Base-by-base conservation (phyloP, 352 stramenopile genomes). In the Globisporangium recalcitrans region DNA sequence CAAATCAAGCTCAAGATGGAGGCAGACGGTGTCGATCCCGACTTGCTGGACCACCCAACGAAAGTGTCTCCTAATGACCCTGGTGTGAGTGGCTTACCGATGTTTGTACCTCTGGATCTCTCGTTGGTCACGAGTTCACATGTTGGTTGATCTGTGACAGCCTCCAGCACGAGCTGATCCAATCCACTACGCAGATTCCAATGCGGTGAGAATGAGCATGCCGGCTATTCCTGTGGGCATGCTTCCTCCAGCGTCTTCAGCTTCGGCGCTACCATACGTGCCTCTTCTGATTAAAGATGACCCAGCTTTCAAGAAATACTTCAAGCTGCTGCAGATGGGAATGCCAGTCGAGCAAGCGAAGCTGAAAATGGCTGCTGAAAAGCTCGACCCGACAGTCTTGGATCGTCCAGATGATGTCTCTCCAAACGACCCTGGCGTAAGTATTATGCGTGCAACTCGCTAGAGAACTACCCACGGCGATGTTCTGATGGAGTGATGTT, bases 1-100 rank as follows among this genome's bases (percentile, higher is more conserved):
- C 78, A 94, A 48, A 92, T 96, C 66, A 92, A 91, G 60, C 60
- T 92, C 56, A 93, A 95, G 66, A 96, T 96, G 82, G 78, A 92
- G 61, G 77, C 77, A 0, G 87, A 95, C 14, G 84, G 85, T 7
- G 62, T 93, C 0, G 81, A 93, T 48, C 71, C 87, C 1, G 59
- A 70, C 14, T 59, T 93, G 29, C 65, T 96, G 2, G 82, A 93
- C 49, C 79, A 77, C 9, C 81, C 84, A 3, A 77, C 72, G 46
- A 76, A 67, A 29, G 67, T 81, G 6, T 96, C 85, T 0, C 85
- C 85, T n/a, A 91, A 94, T 58, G 85, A 94, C 26, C 77, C 71
- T 57, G 85, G 85, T 9, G 85, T 93, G 75, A 52, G 82, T 80
- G 1, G 7, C 24, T 29, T 6, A 7, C n/a, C 11, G 4, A 2